These are phyloP conservation scores for Cryptococcus wingfieldii DNA, from an alignment of 1,284 basidiomycete species.

Conservation along the genomic window DNA sequence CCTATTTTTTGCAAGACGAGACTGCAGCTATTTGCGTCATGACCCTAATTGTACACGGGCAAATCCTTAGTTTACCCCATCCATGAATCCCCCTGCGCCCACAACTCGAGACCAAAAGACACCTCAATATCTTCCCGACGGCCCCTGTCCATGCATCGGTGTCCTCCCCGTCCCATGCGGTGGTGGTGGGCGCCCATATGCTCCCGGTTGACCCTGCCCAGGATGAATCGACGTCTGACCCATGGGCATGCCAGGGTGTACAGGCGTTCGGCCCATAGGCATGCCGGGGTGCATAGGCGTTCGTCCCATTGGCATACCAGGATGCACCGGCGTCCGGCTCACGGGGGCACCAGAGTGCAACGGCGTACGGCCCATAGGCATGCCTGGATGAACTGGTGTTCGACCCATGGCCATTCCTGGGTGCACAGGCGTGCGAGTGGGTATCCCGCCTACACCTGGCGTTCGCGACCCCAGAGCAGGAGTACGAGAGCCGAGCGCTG, in stretches of 20 bases:
- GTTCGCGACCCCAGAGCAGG: slow-evolving; percentile 46
- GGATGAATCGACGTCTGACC: neutral
- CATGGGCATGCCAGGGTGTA: neutral
- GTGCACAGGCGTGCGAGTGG: slow-evolving; percentile 26
- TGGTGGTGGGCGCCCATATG: too few species aligned
- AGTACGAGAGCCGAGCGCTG: slow-evolving; percentile 57
- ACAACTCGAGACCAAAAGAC: neutral
- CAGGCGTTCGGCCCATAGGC: neutral
- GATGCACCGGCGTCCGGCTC: neutral
- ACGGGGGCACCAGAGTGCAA: neutral
- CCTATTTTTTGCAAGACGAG: neutral
- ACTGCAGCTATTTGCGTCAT: neutral
- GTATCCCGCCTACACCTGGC: slow-evolving; percentile 5
- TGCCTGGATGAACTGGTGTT: slow-evolving; percentile 21
- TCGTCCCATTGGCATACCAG: neutral
- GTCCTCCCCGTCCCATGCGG: neutral
- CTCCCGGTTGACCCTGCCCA: too few species aligned
- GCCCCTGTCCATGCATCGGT: slow-evolving; percentile 12
- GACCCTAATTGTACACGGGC: slow-evolving; percentile 2
- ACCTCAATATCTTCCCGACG: slow-evolving; percentile 14
- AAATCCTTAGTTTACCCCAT: neutral
- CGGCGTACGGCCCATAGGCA: neutral
- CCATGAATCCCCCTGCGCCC: neutral
- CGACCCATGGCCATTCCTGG: slow-evolving; percentile 10
- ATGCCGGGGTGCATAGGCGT: neutral